Percentiles rank a stretch among this genome's conserved stretches.
phyloP scores from a whole-genome alignment of 2,329 filamentous ascomycete species.

The Cytospora piceae region DNA sequence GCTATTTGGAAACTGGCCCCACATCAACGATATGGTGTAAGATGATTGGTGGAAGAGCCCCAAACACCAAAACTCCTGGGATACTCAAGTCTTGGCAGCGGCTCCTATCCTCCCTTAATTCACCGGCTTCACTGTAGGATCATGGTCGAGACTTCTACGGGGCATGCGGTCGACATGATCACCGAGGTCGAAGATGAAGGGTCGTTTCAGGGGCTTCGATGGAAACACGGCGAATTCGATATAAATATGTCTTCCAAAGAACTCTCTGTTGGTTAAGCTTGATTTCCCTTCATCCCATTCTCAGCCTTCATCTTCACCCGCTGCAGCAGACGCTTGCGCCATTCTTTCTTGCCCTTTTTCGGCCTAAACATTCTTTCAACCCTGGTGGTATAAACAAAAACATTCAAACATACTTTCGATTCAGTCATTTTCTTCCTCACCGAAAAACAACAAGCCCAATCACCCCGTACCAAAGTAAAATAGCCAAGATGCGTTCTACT shows the following conservation, averaged over 20 bases:
- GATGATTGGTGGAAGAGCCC: conserved; percentile 16
- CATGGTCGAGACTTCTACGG: conserved; percentile 2
- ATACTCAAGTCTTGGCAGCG: conserved; percentile 22
- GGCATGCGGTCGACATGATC: neutral
- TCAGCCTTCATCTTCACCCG: conserved; percentile 21
- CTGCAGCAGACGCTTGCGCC: conserved; percentile 25
- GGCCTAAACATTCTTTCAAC: conserved; percentile 15
- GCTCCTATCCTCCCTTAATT: conserved; percentile 21
- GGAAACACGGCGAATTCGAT: neutral
- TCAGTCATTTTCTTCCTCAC: conserved; percentile 6
- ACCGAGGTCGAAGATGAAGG: neutral
- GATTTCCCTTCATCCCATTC: neutral
- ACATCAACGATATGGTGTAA: conserved; percentile 7
- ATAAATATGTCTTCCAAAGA: neutral
- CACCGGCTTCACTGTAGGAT: conserved; percentile 3
- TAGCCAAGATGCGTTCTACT: conserved; percentile 30
- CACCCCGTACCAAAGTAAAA: neutral
- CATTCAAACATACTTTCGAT: neutral
- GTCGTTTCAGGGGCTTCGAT: neutral
- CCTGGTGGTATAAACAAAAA: conserved; percentile 22
- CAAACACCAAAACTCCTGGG: conserved; percentile 4
- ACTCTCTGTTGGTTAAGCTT: neutral
- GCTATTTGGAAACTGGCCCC: conserved; percentile 14
- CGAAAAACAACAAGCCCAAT: neutral
- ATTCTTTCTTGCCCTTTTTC: conserved; percentile 22